phyloP scores from a whole-genome alignment of 257 asterid genomes.

The Knoxia roxburghii region DNA sequence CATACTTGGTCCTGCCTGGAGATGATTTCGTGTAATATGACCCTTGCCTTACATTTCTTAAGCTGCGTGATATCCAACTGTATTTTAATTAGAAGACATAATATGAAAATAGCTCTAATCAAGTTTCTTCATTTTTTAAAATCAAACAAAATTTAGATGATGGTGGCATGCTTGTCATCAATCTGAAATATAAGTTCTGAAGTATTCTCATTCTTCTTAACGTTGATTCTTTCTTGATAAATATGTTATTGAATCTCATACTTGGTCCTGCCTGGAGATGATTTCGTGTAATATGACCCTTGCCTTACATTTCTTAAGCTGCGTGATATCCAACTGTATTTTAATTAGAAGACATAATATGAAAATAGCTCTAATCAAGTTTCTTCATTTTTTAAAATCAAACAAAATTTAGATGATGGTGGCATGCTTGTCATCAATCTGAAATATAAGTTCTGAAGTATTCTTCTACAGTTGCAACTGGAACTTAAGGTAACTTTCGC shows the following conservation, averaged over 20 bases:
- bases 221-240: neutral
- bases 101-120: neutral
- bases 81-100: neutral
- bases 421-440: conserved; percentile 1
- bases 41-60: conserved; percentile 3
- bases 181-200: neutral
- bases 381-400: neutral
- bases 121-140: neutral
- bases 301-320: conserved; percentile 6
- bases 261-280: neutral
- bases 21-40: neutral
- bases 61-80: neutral
- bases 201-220: neutral
- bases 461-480: neutral
- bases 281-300: neutral
- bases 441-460: neutral
- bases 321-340: neutral
- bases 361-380: neutral
- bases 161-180: neutral
- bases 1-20: neutral
- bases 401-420: neutral
- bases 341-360: neutral
- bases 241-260: neutral
- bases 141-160: neutral
- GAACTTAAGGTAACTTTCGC: neutral